Conservation (phyloP, 2,329 filamentous ascomycete species). For the Stachybotrys chartarum region DNA sequence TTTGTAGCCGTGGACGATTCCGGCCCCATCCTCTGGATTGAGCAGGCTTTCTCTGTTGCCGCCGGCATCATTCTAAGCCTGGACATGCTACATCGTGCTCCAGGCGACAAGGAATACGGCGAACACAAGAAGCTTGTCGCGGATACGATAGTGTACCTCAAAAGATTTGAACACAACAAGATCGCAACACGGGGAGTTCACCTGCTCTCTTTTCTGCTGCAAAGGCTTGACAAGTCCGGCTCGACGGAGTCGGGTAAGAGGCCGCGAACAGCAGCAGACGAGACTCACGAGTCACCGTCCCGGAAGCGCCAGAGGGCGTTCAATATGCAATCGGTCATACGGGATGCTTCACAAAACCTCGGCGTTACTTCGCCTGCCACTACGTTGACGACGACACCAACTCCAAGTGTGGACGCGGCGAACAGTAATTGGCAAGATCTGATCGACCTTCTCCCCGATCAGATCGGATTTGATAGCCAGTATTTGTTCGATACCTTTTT, state of each 20-base stretch:
- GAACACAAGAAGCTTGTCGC: conserved; percentile 20
- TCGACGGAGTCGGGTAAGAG: neutral
- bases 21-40: conserved; percentile 16
- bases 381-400: neutral
- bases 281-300: neutral
- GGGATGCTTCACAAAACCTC: neutral
- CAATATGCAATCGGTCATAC: neutral
- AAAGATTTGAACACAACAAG: neutral
- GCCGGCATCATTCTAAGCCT: conserved; percentile 20
- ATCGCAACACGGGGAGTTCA: neutral
- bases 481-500: neutral
- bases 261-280: neutral
- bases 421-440: neutral
- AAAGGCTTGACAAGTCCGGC: neutral
- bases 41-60: conserved; percentile 20
- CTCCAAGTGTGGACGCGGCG: neutral
- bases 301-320: neutral
- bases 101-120: conserved; percentile 13
- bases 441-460: neutral
- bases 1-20: conserved; percentile 10
- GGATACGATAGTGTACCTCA: neutral
- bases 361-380: neutral
- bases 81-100: conserved; percentile 19
- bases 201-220: neutral
- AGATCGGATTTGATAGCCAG: neutral